These are phyloP conservation scores for Starmerella geochares DNA, from an alignment of 805 yeast genomes.

Conservation along the genomic window DNA sequence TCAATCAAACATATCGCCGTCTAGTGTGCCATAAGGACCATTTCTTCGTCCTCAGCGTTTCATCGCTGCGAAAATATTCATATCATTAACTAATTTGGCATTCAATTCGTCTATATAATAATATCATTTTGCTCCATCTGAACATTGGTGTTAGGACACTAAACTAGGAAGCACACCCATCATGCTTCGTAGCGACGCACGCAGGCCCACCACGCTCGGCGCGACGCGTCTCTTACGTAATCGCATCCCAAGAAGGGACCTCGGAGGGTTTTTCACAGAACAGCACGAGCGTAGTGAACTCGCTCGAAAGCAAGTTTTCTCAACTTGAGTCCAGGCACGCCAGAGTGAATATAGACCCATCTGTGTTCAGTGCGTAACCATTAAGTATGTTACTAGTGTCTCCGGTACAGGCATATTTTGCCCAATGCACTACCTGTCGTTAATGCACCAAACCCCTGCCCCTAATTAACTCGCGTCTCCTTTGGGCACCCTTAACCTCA, in stretches of 20 bases:
- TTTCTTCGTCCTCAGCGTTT: background rate
- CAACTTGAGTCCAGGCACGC: too few relatives aligned
- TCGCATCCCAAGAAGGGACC: background rate
- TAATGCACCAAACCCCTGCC: slow-evolving; percentile 3
- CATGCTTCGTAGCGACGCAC: background rate
- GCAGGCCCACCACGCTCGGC: too few relatives aligned
- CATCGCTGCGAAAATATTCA: too few relatives aligned
- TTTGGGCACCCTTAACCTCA: background rate
- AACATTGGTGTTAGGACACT: background rate
- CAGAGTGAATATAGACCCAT: too few relatives aligned
- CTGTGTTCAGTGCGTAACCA: too few relatives aligned
- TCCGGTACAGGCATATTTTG: too few relatives aligned
- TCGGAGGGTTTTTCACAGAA: background rate
- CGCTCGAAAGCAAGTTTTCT: too few relatives aligned
- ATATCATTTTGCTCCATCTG: background rate
- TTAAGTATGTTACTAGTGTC: too few relatives aligned
- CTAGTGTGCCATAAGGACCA: background rate
- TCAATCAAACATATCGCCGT: background rate
- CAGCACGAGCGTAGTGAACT: too few relatives aligned
- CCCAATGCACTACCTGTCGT: background rate
- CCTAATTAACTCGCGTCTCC: background rate
- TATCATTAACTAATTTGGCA: too few relatives aligned
- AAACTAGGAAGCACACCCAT: background rate
- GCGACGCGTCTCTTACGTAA: background rate
- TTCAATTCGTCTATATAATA: too few relatives aligned